Evolutionary conservation across 192 early-diverging fungal genomes (phyloP), one percentile per base, ranked within the genome.

Genomic region (Mortierella claussenii): DNA sequence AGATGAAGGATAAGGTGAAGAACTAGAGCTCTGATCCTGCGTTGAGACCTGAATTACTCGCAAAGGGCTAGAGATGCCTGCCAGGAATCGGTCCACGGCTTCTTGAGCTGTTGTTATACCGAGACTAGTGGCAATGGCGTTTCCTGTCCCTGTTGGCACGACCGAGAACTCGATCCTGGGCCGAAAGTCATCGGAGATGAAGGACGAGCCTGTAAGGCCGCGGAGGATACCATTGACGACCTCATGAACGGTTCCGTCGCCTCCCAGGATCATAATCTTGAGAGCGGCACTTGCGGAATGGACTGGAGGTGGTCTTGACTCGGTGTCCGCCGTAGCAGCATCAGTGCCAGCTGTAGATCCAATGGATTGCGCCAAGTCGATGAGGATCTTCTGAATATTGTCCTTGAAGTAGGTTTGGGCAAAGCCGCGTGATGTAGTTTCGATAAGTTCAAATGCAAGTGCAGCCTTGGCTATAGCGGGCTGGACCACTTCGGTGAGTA

Each of bases 181-280:
- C 10, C 42, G 10, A 51, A 17, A 47, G 3, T 21, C 27, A 26
- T 34, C 47, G 1, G 44, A 5, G 3, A 32, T 2, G 30, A 32
- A 32, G 0, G 49, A 3, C 2, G 27, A 10, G 11, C 30, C 59
- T 3, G 65, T 20, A 12, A 78, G 51, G 9, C 60, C 68, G 36
- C 66, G 61, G 4, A 70, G 49, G 3, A 86, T 11, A 8, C 84
- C 84, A 52, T 86, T 86, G 32, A 86, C 59, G 0, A 83, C 57
- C 45, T 86, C 84, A 45, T 86, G 82, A 2, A 83, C 43, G 0
- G 81, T 83, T 7, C 84, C 84, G 60, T 86, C 84, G 0, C 84
- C 84, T n/a, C 84, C 84, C 1, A 86, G 34, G 27, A 75, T 61
- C 43, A 86, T 78, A 3, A 86, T 48, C 8, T 33, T 46, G 13